phyloP scores from a whole-genome alignment of 2,329 filamentous ascomycete species.

The Aureobasidium uvarum region DNA sequence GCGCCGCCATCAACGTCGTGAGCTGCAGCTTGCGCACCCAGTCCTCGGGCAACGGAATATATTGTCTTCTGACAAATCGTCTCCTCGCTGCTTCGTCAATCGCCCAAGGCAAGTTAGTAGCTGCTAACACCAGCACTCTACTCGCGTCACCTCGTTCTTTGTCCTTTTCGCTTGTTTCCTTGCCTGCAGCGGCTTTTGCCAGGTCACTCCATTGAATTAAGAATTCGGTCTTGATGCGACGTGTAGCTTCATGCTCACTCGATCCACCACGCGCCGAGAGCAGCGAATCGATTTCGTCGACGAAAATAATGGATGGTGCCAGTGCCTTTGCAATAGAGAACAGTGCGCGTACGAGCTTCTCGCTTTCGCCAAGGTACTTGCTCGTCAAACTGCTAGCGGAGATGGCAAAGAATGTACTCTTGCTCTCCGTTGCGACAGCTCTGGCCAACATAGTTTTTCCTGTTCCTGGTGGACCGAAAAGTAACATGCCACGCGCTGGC shows the following conservation, averaged over 20 bases:
- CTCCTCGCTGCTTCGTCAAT: constrained; percentile 93
- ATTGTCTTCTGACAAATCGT: constrained; percentile 88
- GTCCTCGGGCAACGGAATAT: constrained; percentile 88
- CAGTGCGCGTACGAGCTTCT: constrained; percentile 90
- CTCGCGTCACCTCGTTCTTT: constrained; percentile 76
- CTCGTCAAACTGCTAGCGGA: constrained; percentile 91
- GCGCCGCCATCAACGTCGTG: constrained; percentile 74
- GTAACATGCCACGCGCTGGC: constrained; percentile 88
- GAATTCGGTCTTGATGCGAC: constrained; percentile 96
- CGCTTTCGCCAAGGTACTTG: constrained; percentile 93
- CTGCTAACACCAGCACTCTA: constrained; percentile 86
- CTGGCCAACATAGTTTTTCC: constrained; percentile 98
- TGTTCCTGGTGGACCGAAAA: constrained; percentile 96
- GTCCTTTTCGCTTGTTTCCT: constrained; percentile 65
- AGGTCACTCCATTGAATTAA: constrained; percentile 96
- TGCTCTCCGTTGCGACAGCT: constrained; percentile 90
- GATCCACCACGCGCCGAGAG: constrained; percentile 79
- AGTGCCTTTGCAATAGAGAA: constrained; percentile 86
- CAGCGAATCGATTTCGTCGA: constrained; percentile 95
- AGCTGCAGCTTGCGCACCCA: constrained; percentile 78
- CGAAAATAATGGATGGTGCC: constrained; percentile 94
- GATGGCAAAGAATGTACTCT: constrained; percentile 95
- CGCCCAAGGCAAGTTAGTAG: constrained; percentile 95
- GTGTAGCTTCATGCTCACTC: constrained; percentile 87
- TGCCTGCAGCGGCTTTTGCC: constrained; percentile 84